Percentiles rank a stretch among this genome's conserved stretches.
Conservation (phyloP, 306 rosid genomes). For the Abrus precatorius region DNA sequence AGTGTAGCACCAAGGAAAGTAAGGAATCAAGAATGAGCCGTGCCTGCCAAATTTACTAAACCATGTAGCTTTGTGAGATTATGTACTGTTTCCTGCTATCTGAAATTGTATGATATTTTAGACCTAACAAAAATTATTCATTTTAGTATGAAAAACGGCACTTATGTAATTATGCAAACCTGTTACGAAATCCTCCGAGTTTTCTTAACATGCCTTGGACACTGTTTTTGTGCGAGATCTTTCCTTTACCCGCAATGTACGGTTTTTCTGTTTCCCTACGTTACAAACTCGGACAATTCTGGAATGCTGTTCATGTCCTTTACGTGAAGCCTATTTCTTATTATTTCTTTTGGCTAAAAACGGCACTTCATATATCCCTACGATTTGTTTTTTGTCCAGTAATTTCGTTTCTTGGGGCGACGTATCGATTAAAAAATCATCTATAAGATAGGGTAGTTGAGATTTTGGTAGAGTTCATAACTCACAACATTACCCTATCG, state of each 20-base stretch:
- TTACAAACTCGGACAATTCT: background rate
- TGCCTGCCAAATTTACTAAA: no score
- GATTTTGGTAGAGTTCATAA: background rate
- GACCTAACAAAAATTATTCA: no score
- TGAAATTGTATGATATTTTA: no score
- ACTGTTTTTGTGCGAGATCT: no score
- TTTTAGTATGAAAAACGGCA: no score
- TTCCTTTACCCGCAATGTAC: background rate
- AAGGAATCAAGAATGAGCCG: no score
- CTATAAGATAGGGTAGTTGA: background rate
- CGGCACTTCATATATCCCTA: background rate
- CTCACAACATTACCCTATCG: background rate
- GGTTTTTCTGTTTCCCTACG: background rate
- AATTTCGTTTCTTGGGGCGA: background rate
- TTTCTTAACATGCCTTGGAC: no score
- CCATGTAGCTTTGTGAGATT: no score
- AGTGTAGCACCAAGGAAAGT: no score
- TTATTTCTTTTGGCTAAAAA: background rate
- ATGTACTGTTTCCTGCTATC: no score
- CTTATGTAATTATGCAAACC: no score
- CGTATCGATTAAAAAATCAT: background rate
- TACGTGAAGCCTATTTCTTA: slow-evolving; percentile 24
- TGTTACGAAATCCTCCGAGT: no score
- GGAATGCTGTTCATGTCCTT: slow-evolving; percentile 33
- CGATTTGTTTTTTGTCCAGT: background rate